Conservation (phyloP, 2,329 filamentous ascomycete genomes). For the Ophiostoma himal-ulmi region DNA sequence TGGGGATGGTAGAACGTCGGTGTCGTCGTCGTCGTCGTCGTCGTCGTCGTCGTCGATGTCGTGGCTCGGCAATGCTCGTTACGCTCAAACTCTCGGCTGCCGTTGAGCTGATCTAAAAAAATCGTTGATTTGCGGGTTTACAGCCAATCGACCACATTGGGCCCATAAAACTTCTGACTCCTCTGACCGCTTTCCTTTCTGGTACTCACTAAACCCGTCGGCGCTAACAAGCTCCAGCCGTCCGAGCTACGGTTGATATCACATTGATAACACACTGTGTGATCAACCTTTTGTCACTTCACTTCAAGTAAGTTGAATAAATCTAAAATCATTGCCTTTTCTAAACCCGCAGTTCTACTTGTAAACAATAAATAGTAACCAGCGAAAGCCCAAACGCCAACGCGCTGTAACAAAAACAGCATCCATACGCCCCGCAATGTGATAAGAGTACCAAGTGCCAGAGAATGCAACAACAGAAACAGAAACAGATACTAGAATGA, state of each 20-base stretch:
- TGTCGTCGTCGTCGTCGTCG: not conserved
- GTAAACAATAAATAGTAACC: not conserved
- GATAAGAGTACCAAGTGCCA: not conserved
- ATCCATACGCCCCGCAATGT: slow-evolving; percentile 11
- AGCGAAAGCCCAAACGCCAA: not conserved
- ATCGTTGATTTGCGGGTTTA: slow-evolving; percentile 8
- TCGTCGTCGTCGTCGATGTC: not conserved
- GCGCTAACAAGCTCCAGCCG: not conserved
- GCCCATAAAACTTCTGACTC: slow-evolving; percentile 17
- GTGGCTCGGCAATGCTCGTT: not conserved
- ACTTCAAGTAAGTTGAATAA: not conserved
- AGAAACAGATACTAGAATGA: not conserved
- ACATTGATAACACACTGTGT: not conserved
- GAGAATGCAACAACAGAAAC: slow-evolving; percentile 1
- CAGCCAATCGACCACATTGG: not conserved
- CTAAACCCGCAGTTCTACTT: not conserved
- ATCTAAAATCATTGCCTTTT: not conserved
- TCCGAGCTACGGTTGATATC: not conserved
- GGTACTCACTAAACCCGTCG: not conserved
- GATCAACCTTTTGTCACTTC: too few relatives aligned
- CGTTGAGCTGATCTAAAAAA: slow-evolving; percentile 5
- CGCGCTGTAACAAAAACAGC: slow-evolving; percentile 10
- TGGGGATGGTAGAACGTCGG: not conserved
- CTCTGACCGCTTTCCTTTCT: slow-evolving; percentile 16
- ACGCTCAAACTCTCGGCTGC: not conserved